These are phyloP conservation scores for Incumbomyces lentus DNA, from an alignment of 2,329 filamentous ascomycete genomes.

Conservation along the genomic window DNA sequence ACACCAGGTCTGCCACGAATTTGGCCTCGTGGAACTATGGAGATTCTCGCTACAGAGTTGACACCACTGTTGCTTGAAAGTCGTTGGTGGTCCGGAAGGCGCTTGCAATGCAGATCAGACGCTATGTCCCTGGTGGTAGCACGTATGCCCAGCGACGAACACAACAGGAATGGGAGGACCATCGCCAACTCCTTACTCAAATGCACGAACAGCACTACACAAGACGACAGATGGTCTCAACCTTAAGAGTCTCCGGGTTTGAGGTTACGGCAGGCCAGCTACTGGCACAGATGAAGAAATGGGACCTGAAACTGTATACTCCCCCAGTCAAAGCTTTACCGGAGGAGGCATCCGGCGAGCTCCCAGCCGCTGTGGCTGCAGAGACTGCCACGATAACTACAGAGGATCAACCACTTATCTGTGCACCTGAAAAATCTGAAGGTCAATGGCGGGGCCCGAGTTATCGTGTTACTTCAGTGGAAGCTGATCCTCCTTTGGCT, in stretches of 20 bases:
- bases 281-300: background rate
- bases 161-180: slow-evolving; percentile 1
- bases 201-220: background rate
- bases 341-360: background rate
- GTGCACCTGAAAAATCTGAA: no score
- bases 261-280: background rate
- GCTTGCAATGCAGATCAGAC: background rate
- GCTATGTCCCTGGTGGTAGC: background rate
- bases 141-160: background rate
- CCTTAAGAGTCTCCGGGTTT: background rate
- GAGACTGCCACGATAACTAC: no score
- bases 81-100: no score
- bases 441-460: no score
- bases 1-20: no score
- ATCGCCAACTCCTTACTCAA: background rate
- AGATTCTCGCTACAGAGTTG: no score
- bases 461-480: no score
- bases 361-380: background rate
- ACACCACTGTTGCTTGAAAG: no score
- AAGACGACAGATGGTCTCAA: background rate
- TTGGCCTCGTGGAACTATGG: no score
- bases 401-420: no score
- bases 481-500: no score
- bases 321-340: no score
- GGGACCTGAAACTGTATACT: background rate